Base-by-base conservation (phyloP, 352 stramenopile species). In the Pythium rishiriense region DNA sequence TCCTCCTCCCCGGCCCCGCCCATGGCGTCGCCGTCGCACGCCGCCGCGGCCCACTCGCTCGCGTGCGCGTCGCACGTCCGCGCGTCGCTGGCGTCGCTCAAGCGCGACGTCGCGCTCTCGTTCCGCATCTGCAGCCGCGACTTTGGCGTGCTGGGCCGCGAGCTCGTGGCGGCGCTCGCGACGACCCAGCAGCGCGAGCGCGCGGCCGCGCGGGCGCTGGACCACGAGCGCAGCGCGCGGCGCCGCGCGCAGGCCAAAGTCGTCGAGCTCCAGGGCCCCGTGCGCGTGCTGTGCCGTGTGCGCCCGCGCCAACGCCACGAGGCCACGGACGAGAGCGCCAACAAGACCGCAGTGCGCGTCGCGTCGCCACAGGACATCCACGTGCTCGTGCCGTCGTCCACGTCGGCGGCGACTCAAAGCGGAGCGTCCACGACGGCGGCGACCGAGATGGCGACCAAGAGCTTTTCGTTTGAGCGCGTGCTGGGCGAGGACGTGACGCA, bases 381-480 rank as follows among this genome's bases (percentile, higher is more conserved):
- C 41, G 66, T 73, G 46, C 41, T 51, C 26, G 55, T 64, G 52
- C 56, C 55, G 43, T 41, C 46, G 43, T 62, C 54, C 7, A 39
- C 54, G 50, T 28, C 21, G n/a, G 25, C 49, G 29, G 43, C 49
- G 19, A 8, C 26, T 6, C 11, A 11, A 7, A 26, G 19, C 6
- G 14, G 33, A 3, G 12, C 50, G 48, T 39, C 53, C 19, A 49
- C 57, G 45, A 50, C 22, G 17, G 24, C 22, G 17, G 24, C 35
- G 15, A 7, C 42, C 28, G 37, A 50, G 52, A 60, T 53, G 31
- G 45, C 31, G 21, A 53, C 62, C 68, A 75, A 59, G 70, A 67
- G 29, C 51, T 97, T 93, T 54, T 90, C 91, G 31, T 96, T 97
- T 64, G 64, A 86, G 14, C 81, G 96, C 50, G 83, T 97, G 21